Base-by-base conservation (phyloP, 225 moss, liverwort and hornwort species). In the Pleurozium schreberi region DNA sequence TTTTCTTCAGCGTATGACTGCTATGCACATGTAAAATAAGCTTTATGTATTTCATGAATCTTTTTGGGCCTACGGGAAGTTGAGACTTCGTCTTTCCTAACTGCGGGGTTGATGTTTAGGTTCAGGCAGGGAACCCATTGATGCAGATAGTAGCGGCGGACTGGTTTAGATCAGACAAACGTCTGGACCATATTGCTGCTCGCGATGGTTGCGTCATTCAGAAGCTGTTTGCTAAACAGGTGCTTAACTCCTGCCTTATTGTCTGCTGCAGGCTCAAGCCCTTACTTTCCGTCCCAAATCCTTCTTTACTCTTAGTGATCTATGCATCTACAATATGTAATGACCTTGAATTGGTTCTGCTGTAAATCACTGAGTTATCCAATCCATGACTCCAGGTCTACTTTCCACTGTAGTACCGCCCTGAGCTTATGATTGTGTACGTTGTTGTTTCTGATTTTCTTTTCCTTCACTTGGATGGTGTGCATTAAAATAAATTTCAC, bases 91-190 rank as follows among this genome's bases (percentile, higher is more conserved):
- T 15, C 34, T 78, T 43, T 26, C 81, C 74, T 87, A 78, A 90
- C 23, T 33, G 59, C 40, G 34, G 61, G 43, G 68, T 70, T 86
- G 79, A 62, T 86, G 80, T 83, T 71, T 88, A 98, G 98, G 93
- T 96, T 61, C 96, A 98, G 90, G 97, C 97, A 61, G 93, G 93
- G 70, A 90, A 92, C 45, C 95, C 96, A 50, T 88, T 93, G 89
- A 96, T 98, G 98, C 95, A 98, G 70, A 83, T 97, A 78, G 92
- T 96, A 89, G 96, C 97, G 71, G 97, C 95, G 69, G 98, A 98
- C 89, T 98, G 98, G 98, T 93, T 97, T 42, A 95, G 91, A 79
- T 97, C 98, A 55, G 81, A 96, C 69, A 94, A 96, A 86, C 95
- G 97, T 78, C 96, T 97, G 88, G 96, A 96, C 79, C 96, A 98